A percentile compares a stretch with the other conserved stretches of the same genome.
phyloP scores from a whole-genome alignment of 768 basidiomycete species.

The Pleurotus tuoliensis region DNA sequence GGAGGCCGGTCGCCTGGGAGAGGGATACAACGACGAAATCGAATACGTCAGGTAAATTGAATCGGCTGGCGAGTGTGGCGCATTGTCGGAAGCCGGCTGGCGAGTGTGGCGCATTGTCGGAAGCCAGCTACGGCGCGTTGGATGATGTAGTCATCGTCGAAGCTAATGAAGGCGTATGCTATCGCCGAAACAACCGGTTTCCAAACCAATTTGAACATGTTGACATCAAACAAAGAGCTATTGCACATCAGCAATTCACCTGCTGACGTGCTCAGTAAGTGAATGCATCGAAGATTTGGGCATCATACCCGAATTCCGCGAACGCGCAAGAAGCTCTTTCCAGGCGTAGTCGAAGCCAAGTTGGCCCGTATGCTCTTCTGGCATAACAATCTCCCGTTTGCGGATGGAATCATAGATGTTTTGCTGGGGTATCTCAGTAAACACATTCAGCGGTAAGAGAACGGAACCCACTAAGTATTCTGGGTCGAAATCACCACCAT shows the following conservation, averaged over 20 bases:
- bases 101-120: slow-evolving; percentile 91
- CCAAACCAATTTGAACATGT: slow-evolving; percentile 96
- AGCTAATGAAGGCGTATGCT: slow-evolving; percentile 92
- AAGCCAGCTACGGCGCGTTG: slow-evolving; percentile 96
- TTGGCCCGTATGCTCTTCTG: slow-evolving; percentile 95
- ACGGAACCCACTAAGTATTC: slow-evolving; percentile 69
- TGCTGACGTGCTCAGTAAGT: slow-evolving; percentile 17
- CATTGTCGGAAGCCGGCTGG: slow-evolving; percentile 94
- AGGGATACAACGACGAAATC: slow-evolving; percentile 94
- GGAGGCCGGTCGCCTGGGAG: slow-evolving; percentile 85
- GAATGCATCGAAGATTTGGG: no score
- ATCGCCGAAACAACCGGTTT: slow-evolving; percentile 91
- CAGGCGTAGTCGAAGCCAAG: slow-evolving; percentile 98
- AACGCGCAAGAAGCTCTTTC: slow-evolving; percentile 88
- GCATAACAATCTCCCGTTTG: slow-evolving; percentile 93
- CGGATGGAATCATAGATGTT: slow-evolving; percentile 92
- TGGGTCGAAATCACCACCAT: slow-evolving; percentile 72
- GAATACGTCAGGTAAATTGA: slow-evolving; percentile 90
- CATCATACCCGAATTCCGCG: slow-evolving; percentile 68
- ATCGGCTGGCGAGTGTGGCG: slow-evolving; percentile 87
- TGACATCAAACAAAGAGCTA: slow-evolving; percentile 74
- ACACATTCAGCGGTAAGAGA: not conserved
- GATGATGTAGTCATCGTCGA: slow-evolving; percentile 95
- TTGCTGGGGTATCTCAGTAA: slow-evolving; percentile 44
- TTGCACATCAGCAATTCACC: slow-evolving; percentile 76